Conservation (phyloP, 345 rosid genomes). For the Combretum micranthum region DNA sequence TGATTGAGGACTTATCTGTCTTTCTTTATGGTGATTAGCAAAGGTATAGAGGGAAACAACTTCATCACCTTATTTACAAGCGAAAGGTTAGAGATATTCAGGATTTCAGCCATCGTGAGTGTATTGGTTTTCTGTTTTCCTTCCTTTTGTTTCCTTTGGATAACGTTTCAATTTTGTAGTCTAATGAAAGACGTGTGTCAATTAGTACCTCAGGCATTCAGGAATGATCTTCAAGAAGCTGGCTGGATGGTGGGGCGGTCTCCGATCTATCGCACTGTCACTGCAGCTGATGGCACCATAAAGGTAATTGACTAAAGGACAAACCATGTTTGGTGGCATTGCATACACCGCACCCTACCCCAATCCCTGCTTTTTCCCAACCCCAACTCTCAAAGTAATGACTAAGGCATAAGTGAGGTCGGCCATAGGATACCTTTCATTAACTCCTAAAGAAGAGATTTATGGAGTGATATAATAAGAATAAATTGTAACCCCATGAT, state of each 20-base stretch:
- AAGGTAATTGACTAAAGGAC: conserved; percentile 34
- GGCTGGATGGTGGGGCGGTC: conserved; percentile 90
- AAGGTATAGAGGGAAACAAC: conserved; percentile 90
- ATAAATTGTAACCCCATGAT: no score
- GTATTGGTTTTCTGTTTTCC: background rate
- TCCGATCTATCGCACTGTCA: conserved; percentile 53
- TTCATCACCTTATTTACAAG: conserved; percentile 81
- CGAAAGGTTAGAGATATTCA: conserved; percentile 68
- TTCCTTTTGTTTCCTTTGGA: conserved; percentile 1
- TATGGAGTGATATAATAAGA: no score
- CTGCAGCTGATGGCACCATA: conserved; percentile 89
- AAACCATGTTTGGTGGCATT: background rate
- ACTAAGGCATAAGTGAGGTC: no score
- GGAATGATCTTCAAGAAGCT: conserved; percentile 67
- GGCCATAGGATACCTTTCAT: no score
- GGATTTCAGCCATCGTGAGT: conserved; percentile 78
- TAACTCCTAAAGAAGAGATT: no score
- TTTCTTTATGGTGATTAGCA: conserved; percentile 25
- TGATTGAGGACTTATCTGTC: background rate
- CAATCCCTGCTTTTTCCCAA: no score
- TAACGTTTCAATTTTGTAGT: background rate
- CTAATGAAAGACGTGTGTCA: conserved; percentile 1
- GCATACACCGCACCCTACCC: background rate
- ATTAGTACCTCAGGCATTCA: conserved; percentile 78
- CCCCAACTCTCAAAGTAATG: no score